A percentile compares a stretch with the other conserved stretches of the same genome.
Conservation (phyloP, 2,329 filamentous ascomycete species). For the Apiospora hydei region DNA sequence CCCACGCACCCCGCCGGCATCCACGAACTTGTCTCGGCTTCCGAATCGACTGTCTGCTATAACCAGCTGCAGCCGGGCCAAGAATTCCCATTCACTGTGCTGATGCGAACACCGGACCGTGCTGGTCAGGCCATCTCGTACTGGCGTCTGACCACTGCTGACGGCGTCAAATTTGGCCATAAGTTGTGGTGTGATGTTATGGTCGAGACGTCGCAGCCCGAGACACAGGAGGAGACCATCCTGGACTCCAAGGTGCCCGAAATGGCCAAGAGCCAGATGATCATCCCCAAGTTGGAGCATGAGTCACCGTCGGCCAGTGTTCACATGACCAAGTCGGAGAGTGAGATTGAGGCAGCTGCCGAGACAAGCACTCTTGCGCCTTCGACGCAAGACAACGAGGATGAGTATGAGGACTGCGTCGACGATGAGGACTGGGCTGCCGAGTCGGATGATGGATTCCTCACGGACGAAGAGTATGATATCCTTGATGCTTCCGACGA, state of each 20-base stretch:
- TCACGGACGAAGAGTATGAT: constrained; percentile 98
- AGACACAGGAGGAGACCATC: constrained; percentile 31
- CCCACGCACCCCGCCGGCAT: constrained; percentile 80
- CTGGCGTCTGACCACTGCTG: constrained; percentile 88
- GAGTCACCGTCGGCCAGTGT: constrained; percentile 85
- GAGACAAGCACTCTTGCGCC: constrained; percentile 44
- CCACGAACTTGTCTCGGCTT: constrained; percentile 77
- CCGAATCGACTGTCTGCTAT: constrained; percentile 81
- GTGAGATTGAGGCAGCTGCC: constrained; percentile 59
- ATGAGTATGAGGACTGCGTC: constrained; percentile 60
- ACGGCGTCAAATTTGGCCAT: constrained; percentile 87
- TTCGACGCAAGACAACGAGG: constrained; percentile 47
- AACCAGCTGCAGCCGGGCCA: constrained; percentile 75
- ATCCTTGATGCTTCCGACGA: constrained; percentile 95
- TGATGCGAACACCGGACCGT: constrained; percentile 80
- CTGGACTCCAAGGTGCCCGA: constrained; percentile 28
- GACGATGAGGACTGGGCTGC: constrained; percentile 68
- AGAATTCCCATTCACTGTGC: constrained; percentile 80
- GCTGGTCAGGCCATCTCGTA: constrained; percentile 88
- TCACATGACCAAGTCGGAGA: constrained; percentile 68
- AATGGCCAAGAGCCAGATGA: constrained; percentile 73
- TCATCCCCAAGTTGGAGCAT: constrained; percentile 95
- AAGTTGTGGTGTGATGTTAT: constrained; percentile 93
- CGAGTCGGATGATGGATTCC: constrained; percentile 76
- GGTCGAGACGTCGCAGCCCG: constrained; percentile 53